Percentiles rank a stretch among this genome's conserved stretches.
phyloP scores from a whole-genome alignment of 805 yeast genomes.

The Ogataea allantospora region DNA sequence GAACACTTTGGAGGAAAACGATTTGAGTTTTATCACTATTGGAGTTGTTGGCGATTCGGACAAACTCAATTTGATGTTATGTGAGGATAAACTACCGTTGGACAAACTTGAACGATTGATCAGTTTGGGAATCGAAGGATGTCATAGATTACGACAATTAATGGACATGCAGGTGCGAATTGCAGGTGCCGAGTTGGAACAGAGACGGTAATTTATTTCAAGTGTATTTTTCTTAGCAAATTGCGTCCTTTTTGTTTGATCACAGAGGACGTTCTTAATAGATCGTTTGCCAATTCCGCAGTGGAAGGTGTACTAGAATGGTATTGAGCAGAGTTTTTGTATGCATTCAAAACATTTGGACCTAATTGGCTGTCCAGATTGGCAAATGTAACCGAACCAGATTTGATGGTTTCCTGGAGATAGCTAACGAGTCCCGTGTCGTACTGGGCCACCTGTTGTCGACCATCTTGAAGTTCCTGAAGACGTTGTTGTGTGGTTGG shows the following conservation, averaged over 20 bases:
- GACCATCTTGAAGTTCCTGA: conserved; percentile 41
- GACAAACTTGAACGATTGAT: conserved; percentile 75
- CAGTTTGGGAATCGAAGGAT: conserved; percentile 83
- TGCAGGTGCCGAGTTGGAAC: conserved; percentile 56
- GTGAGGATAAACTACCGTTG: conserved; percentile 83
- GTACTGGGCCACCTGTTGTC: conserved; percentile 40
- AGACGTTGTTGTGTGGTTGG: conserved; percentile 36
- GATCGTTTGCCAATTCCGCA: conserved; percentile 39
- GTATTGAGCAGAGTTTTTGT: conserved; percentile 54
- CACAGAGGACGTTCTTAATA: conserved; percentile 36
- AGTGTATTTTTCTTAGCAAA: conserved; percentile 25
- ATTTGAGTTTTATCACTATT: conserved; percentile 74
- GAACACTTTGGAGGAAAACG: conserved; percentile 78
- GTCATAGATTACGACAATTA: conserved; percentile 73
- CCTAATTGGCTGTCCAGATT: conserved; percentile 35
- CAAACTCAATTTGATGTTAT: conserved; percentile 68
- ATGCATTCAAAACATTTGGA: conserved; percentile 60
- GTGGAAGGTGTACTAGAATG: conserved; percentile 25
- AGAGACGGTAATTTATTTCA: conserved; percentile 25
- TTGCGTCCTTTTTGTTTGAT: conserved; percentile 28
- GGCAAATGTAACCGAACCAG: conserved; percentile 15
- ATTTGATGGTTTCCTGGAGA: conserved; percentile 34
- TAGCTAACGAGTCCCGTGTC: conserved; percentile 61
- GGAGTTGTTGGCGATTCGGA: conserved; percentile 84
- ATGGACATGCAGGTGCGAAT: conserved; percentile 84